A percentile compares a stretch with the other conserved stretches of the same genome.
Evolutionary conservation across 352 stramenopile species (phyloP).

Genomic region (Phytophthora melonis): DNA sequence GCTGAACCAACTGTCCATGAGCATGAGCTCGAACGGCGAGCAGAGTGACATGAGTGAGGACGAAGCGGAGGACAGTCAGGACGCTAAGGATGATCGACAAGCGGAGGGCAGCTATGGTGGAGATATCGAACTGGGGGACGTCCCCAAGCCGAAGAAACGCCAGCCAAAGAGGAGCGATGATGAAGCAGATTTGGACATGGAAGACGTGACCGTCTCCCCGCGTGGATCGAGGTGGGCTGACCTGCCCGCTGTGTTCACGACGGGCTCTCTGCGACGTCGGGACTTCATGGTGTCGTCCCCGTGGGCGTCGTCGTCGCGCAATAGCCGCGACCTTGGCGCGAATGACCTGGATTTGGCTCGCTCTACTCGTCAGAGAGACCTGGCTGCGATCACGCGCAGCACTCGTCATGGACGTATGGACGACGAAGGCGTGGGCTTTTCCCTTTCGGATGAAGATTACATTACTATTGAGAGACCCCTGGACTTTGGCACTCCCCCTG

Average conservation of each 20-base stretch:
- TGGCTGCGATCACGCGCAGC: conserved; percentile 45
- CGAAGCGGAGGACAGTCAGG: conserved; percentile 34
- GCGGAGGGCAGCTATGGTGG: conserved; percentile 15
- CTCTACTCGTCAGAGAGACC: conserved; percentile 32
- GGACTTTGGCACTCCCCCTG: conserved; percentile 33
- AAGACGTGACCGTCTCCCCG: conserved; percentile 37
- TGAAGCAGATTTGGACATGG: conserved; percentile 12
- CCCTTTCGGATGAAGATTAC: conserved; percentile 79
- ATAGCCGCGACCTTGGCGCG: conserved; percentile 33
- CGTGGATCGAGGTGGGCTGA: conserved; percentile 47
- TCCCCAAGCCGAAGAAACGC: conserved; percentile 30
- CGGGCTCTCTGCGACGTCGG: conserved; percentile 43
- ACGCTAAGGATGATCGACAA: conserved; percentile 26
- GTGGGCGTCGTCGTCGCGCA: conserved; percentile 36
- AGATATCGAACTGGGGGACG: conserved; percentile 25
- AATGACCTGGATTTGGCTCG: conserved; percentile 44
- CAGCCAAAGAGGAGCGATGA: conserved; percentile 21
- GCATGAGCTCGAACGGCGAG: conserved; percentile 36
- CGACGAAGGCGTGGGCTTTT: conserved; percentile 45
- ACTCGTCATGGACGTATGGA: conserved; percentile 46
- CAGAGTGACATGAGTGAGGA: conserved; percentile 30
- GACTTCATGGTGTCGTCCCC: conserved; percentile 62
- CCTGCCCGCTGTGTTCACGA: conserved; percentile 47
- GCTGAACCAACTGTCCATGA: conserved; percentile 32
- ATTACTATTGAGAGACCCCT: conserved; percentile 63